Evolutionary conservation across 2,329 filamentous ascomycete species (phyloP).

Genomic region (Apiospora rasikravindrae): DNA sequence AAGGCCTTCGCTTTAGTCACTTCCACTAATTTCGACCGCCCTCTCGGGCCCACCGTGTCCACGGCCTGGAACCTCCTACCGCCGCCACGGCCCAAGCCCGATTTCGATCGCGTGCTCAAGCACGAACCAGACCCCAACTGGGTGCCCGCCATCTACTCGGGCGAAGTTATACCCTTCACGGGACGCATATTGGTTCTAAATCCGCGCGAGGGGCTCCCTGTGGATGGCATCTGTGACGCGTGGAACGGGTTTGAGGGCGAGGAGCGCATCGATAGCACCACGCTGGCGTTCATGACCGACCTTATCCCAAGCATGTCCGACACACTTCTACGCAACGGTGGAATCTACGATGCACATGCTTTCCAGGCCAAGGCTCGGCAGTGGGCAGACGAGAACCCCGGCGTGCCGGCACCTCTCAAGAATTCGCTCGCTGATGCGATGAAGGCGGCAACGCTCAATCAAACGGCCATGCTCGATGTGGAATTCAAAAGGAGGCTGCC

Average conservation of each 20-base stretch:
- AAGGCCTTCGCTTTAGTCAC: slow-evolving; percentile 31
- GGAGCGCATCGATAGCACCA: slow-evolving; percentile 32
- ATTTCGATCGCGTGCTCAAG: slow-evolving; percentile 30
- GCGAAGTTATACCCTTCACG: slow-evolving; percentile 32
- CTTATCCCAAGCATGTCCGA: not conserved
- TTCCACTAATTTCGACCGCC: slow-evolving; percentile 32
- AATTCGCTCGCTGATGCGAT: slow-evolving; percentile 30
- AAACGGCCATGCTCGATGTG: slow-evolving; percentile 33
- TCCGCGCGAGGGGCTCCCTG: slow-evolving; percentile 31
- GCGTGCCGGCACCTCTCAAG: slow-evolving; percentile 24
- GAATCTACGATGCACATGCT: slow-evolving; percentile 21
- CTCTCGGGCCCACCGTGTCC: slow-evolving; percentile 29
- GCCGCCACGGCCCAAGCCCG: slow-evolving; percentile 29
- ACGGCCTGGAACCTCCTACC: slow-evolving; percentile 28
- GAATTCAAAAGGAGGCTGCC: slow-evolving; percentile 35
- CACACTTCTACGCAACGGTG: not conserved
- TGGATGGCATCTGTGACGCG: slow-evolving; percentile 30
- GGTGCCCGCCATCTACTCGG: slow-evolving; percentile 28
- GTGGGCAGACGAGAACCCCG: slow-evolving; percentile 34
- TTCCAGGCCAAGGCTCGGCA: slow-evolving; percentile 31
- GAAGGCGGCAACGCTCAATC: slow-evolving; percentile 26
- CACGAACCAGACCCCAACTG: slow-evolving; percentile 31
- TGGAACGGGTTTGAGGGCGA: slow-evolving; percentile 31
- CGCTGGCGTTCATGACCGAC: slow-evolving; percentile 35
- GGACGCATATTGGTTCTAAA: slow-evolving; percentile 26